These are phyloP conservation scores for Cladophialophora psammophila DNA, from an alignment of 2,329 filamentous ascomycete genomes.

Conservation along the genomic window DNA sequence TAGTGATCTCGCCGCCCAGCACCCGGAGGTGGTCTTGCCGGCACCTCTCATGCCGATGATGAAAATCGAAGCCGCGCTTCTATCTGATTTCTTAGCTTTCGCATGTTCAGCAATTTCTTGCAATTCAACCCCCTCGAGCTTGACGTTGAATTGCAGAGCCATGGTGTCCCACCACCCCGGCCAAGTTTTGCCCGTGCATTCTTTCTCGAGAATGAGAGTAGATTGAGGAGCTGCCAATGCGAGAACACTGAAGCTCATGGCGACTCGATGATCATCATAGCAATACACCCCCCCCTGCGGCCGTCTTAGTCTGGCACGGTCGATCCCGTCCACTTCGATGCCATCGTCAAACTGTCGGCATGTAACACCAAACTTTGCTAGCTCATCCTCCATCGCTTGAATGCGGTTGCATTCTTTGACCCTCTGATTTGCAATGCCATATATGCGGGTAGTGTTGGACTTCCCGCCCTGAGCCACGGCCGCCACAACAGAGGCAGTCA, in stretches of 20 bases:
- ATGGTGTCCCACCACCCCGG: constrained; percentile 97
- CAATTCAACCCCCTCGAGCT: constrained; percentile 76
- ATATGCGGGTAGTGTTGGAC: constrained; percentile 77
- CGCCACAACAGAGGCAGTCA: constrained; percentile 91
- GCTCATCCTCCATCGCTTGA: constrained; percentile 89
- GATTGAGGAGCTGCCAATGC: constrained; percentile 73
- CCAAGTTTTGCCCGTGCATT: constrained; percentile 97
- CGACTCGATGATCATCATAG: constrained; percentile 96
- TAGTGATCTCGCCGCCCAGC: constrained; percentile 80
- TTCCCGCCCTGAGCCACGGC: constrained; percentile 77
- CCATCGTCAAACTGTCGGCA: constrained; percentile 92
- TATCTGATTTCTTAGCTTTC: constrained; percentile 49
- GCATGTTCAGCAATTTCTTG: constrained; percentile 46
- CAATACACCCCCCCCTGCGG: constrained; percentile 79
- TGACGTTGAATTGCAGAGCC: constrained; percentile 76
- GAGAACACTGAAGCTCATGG: constrained; percentile 97
- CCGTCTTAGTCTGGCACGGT: constrained; percentile 59
- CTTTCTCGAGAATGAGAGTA: constrained; percentile 82
- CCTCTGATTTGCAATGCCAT: constrained; percentile 94
- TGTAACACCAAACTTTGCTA: constrained; percentile 88
- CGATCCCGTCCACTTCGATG: constrained; percentile 71
- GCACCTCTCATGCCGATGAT: constrained; percentile 97
- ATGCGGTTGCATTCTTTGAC: constrained; percentile 99
- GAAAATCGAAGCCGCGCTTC: constrained; percentile 73
- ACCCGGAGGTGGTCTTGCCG: constrained; percentile 92